These are phyloP conservation scores for Arthrobotrys musiformis DNA, from an alignment of 2,329 filamentous ascomycete genomes.

Conservation along the genomic window DNA sequence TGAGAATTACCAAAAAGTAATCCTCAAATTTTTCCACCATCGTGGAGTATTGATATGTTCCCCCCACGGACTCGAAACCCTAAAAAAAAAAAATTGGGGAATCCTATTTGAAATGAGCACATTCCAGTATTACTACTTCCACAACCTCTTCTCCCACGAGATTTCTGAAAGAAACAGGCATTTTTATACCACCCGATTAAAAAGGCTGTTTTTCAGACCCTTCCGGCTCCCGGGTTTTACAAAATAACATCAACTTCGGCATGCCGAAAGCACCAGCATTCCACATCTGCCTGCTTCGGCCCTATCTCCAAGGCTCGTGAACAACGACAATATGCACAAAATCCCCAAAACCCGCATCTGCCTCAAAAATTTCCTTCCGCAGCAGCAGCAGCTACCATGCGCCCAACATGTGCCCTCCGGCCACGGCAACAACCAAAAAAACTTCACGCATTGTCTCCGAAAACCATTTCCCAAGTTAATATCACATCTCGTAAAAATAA, in stretches of 20 bases:
- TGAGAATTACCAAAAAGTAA: neutral
- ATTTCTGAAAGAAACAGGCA: no score
- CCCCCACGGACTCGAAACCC: constrained; percentile 21
- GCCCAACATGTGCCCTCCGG: neutral
- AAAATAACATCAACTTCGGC: constrained; percentile 11
- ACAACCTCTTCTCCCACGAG: no score
- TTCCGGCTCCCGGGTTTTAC: constrained; percentile 5
- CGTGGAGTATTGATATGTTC: neutral
- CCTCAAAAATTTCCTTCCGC: neutral
- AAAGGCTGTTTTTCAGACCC: neutral
- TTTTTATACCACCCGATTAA: constrained; percentile 1
- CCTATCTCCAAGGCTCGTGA: neutral
- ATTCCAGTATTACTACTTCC: constrained; percentile 30
- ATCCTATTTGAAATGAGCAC: constrained; percentile 29
- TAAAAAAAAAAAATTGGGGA: neutral
- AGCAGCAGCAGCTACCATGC: neutral
- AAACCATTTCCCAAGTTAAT: neutral
- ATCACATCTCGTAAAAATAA: neutral
- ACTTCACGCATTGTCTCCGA: constrained; percentile 34
- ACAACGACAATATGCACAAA: no score
- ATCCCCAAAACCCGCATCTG: neutral
- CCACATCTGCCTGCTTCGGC: constrained; percentile 14
- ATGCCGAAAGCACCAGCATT: constrained; percentile 35
- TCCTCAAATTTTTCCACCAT: neutral
- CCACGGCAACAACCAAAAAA: neutral